Conservation (phyloP, 2,329 filamentous ascomycete genomes). For the Hirsutella thompsonii region DNA sequence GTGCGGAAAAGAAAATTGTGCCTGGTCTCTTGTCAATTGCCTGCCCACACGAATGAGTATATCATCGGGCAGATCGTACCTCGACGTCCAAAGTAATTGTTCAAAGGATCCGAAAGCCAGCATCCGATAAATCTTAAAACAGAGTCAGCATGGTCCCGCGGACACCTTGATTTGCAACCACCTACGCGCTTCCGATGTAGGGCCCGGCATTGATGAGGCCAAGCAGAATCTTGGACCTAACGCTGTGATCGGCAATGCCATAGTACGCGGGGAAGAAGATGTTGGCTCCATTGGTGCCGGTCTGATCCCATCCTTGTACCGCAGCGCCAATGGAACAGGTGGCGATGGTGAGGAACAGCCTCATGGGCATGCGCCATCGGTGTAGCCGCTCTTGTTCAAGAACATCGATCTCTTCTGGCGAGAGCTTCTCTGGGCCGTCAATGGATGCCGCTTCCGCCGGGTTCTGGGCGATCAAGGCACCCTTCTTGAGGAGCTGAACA, state of each 20-base stretch:
- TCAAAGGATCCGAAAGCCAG: conserved; percentile 55
- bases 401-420: conserved; percentile 40
- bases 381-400: conserved; percentile 49
- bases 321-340: conserved; percentile 56
- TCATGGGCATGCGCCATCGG: conserved; percentile 50
- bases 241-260: conserved; percentile 18
- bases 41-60: no score
- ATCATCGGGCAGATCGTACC: no score
- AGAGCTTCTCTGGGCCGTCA: conserved; percentile 38
- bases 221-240: conserved; percentile 33
- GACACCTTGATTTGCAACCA: background rate
- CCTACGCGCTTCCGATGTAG: conserved; percentile 30
- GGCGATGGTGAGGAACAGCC: conserved; percentile 53
- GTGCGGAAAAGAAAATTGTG: conserved; percentile 58
- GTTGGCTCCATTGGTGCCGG: conserved; percentile 48
- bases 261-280: conserved; percentile 41
- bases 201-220: conserved; percentile 51
- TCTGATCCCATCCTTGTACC: conserved; percentile 55
- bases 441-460: conserved; percentile 44
- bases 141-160: conserved; percentile 1
- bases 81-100: conserved; percentile 28
- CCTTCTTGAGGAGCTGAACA: conserved; percentile 44
- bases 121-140: conserved; percentile 31
- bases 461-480: conserved; percentile 39
- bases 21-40: conserved; percentile 30